These are phyloP conservation scores for Blastomyces parvus DNA, from an alignment of 2,329 filamentous ascomycete genomes.

Conservation along the genomic window DNA sequence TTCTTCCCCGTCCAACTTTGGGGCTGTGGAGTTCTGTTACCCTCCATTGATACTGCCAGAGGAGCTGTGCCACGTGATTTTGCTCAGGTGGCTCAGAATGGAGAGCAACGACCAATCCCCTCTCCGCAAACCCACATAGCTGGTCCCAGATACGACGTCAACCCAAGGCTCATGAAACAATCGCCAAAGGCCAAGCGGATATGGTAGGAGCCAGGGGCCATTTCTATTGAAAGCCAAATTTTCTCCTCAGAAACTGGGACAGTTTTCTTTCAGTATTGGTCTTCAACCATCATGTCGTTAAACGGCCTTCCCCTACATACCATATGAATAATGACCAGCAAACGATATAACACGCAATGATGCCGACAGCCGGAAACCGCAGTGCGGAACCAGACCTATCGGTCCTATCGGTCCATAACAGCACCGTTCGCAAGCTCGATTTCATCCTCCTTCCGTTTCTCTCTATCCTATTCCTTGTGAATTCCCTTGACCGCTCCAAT, in stretches of 20 bases:
- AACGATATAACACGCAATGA: not conserved
- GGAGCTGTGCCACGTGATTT: not conserved
- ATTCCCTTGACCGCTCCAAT: constrained; percentile 45
- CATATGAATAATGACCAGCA: not conserved
- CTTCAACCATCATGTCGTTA: not conserved
- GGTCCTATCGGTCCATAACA: constrained; percentile 9
- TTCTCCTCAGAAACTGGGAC: too few species aligned
- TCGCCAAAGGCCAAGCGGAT: not conserved
- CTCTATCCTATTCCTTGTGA: constrained; percentile 44
- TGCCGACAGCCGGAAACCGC: not conserved
- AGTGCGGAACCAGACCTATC: not conserved
- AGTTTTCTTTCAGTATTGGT: too few species aligned
- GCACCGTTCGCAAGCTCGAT: constrained; percentile 38
- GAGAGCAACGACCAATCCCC: not conserved
- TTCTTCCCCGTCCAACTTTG: too few species aligned
- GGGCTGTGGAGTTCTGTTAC: too few species aligned
- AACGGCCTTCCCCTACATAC: not conserved
- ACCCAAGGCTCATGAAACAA: not conserved
- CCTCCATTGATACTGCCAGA: too few species aligned
- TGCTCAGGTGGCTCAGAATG: not conserved
- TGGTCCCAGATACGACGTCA: not conserved
- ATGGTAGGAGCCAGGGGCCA: not conserved
- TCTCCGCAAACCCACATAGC: not conserved
- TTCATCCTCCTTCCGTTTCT: constrained; percentile 43
- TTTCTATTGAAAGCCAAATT: not conserved